Evolutionary conservation across 148 eudicot genomes (phyloP), one percentile per base, ranked within the genome.

Genomic region (Fagopyrum esculentum): DNA sequence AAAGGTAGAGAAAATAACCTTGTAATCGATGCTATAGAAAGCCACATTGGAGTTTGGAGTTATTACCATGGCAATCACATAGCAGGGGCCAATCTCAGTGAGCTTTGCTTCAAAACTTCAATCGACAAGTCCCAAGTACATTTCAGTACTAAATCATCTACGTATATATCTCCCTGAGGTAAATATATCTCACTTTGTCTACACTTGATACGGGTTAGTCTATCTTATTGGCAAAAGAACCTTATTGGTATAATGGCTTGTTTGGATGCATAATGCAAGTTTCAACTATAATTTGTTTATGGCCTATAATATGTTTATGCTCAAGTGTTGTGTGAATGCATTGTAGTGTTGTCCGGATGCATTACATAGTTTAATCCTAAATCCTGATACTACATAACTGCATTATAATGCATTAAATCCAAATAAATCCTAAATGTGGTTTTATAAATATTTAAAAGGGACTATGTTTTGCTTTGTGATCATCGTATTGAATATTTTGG

Each of bases 111-210:
- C 99, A 47, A 90, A 86, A 57, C 80, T 96, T 78, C 97, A 96
- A 80, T 92, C 99, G 73, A 89, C 98, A 83, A 96, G 98, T 86
- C 99, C 99, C 69, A 96, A 92, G 81, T 96, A 96, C 80, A 90
- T 96, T 74, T 96, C 99, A 68, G 76, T 96, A 80, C 94, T 96
- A 64, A 96, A 96, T 84, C 99, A 96, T 88, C 88, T 96, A 72
- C 94, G 99, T 66, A 92, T 96, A 75, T 96, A 92, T 83, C 85
- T 96, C 70, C 99, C 99, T 17, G 99, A 96, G 99, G 99, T 96
- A 89, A 16, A 54, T 73, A 5, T 72, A 8, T 6, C n/a, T n/a
- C n/a, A n/a, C n/a, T n/a, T n/a, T n/a, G n/a, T n/a, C n/a, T n/a
- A n/a, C n/a, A n/a, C n/a, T n/a, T n/a, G n/a, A n/a, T n/a, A n/a